Percentiles rank a stretch among this genome's conserved stretches.
These are phyloP conservation scores for Talaromyces ruber DNA, from an alignment of 495 filamentous ascomycete species.

Conservation along the genomic window DNA sequence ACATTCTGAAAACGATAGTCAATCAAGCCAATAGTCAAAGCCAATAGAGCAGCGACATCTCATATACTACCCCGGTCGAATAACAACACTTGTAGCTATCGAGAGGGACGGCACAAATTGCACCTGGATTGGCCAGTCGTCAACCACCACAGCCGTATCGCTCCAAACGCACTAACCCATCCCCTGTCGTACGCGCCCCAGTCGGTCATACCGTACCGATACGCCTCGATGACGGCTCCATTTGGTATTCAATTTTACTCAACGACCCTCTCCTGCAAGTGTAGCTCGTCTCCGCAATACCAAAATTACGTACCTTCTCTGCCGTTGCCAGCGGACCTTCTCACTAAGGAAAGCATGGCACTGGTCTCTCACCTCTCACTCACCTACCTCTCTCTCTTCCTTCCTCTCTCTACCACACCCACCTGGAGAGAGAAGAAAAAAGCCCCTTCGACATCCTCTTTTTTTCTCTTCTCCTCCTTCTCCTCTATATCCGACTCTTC, in stretches of 20 bases:
- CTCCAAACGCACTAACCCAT: not conserved
- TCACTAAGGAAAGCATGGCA: not conserved
- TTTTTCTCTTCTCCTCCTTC: conserved; percentile 27
- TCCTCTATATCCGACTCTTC: conserved; percentile 47
- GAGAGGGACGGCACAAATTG: not conserved
- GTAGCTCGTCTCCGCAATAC: conserved; percentile 1
- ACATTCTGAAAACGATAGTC: not conserved
- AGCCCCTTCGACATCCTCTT: conserved; percentile 12
- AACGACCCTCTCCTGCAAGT: not conserved
- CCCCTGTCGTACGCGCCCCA: not conserved
- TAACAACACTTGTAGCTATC: not conserved
- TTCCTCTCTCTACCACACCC: conserved; percentile 37
- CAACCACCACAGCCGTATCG: not conserved
- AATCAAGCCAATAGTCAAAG: not conserved
- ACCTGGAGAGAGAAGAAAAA: conserved; percentile 40
- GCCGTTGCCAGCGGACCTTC: not conserved
- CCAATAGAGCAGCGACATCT: not conserved
- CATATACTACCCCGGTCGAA: not conserved
- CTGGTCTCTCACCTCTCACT: conserved; percentile 19
- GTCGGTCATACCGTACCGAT: not conserved
- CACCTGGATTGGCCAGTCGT: not conserved
- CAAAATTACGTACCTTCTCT: not conserved
- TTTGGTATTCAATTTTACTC: not conserved
- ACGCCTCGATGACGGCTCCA: not conserved
- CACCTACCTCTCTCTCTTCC: conserved; percentile 25